Evolutionary conservation across 2,329 filamentous ascomycete species (phyloP).

Genomic region (Aspergillus floridensis): DNA sequence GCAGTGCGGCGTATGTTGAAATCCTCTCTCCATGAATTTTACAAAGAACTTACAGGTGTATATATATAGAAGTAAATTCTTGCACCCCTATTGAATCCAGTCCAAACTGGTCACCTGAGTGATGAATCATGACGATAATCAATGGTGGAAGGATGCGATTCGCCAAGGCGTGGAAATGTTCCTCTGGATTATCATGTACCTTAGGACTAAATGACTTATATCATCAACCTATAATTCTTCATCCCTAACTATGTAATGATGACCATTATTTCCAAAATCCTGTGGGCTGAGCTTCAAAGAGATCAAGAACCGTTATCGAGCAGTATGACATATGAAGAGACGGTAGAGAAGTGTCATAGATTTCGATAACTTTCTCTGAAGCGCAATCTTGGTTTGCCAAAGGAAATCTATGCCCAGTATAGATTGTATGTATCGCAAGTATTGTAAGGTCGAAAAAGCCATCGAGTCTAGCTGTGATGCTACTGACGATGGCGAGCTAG

Average conservation of each 20-base stretch:
- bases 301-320: too few species aligned
- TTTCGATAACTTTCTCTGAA: too few species aligned
- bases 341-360: too few species aligned
- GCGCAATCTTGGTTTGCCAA: too few species aligned
- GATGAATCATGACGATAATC: not conserved
- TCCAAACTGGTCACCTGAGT: constrained; percentile 1
- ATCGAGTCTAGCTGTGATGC: not conserved
- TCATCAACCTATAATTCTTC: too few species aligned
- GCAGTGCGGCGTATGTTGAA: constrained; percentile 39
- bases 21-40: not conserved
- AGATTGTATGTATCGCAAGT: too few species aligned
- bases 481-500: not conserved
- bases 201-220: not conserved
- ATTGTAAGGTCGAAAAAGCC: not conserved
- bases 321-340: too few species aligned
- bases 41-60: not conserved
- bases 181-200: not conserved
- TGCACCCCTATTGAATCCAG: not conserved
- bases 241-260: too few species aligned
- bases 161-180: not conserved
- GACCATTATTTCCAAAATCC: too few species aligned
- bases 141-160: not conserved
- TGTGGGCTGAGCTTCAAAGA: too few species aligned
- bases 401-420: too few species aligned
- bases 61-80: not conserved